Percentiles rank a stretch among this genome's conserved stretches.
Evolutionary conservation across 257 asterid species (phyloP).

Genomic region (Solanum chiquidenum): DNA sequence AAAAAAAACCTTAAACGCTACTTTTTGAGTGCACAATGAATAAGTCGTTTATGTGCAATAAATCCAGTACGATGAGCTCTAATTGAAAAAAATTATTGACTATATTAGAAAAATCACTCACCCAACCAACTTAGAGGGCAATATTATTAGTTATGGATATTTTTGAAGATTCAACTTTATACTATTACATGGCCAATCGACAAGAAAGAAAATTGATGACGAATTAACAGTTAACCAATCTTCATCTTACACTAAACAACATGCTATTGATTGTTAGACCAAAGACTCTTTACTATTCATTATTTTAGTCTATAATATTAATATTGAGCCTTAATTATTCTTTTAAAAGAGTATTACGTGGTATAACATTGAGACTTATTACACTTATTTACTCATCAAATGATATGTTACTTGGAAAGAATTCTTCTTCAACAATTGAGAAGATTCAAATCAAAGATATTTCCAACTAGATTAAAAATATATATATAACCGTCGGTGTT

Average conservation of each 20-base stretch:
- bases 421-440: not conserved
- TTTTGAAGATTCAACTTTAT: not conserved
- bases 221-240: not conserved
- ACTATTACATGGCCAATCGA: not conserved
- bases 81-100: too few species aligned
- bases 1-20: too few species aligned
- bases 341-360: not conserved
- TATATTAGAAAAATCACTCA: not conserved
- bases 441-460: not conserved
- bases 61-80: accelerated
- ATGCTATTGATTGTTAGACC: not conserved
- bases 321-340: not conserved
- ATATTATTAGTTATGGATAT: not conserved
- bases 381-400: too few species aligned
- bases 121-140: too few species aligned
- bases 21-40: too few species aligned
- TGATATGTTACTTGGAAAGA: not conserved
- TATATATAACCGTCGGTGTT: not conserved
- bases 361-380: not conserved
- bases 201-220: not conserved
- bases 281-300: not conserved
- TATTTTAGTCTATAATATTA: not conserved
- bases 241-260: not conserved
- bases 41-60: too few species aligned
- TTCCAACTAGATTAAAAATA: not conserved